Base-by-base conservation (phyloP, 371 early-diverging fungal species). In the Lichtheimia ramosa region DNA sequence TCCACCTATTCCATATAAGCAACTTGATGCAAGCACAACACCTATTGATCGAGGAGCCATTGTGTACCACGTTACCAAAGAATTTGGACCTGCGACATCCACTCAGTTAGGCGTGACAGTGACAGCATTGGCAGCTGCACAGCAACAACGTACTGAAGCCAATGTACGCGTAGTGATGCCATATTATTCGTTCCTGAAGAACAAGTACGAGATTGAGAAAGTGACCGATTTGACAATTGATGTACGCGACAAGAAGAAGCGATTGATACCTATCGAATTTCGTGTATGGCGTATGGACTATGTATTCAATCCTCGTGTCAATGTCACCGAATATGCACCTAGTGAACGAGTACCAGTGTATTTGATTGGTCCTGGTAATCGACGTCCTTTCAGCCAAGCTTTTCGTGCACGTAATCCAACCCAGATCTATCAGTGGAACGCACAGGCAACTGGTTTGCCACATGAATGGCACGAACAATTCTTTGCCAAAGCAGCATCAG, bases 61-160 rank as follows among this genome's bases (percentile, higher is more conserved):
- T 3, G 71, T 88, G n/a, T 88, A 83, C 50, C 88, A 88, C 59
- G 73, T 88, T 50, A 83, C 84, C 14, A 85, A 83, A 61, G 88
- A 87, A 57, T 87, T 85, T 65, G 86, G 86, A 10, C 75, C 78
- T 12, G 85, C 86, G 1, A 71, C 83, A 0, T 82, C 83, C 81
- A 83, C 83, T 42, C 83, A 81, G 2, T 71, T 87, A 58, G 88
- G 88, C 18, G 75, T 74, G 55, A 79, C 85, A 2, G 69, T 86
- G 41, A 87, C 88, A 5, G 79, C 85, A 0, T 69, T 87, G 1
- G 73, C 86, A 0, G 56, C 73, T 16, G 85, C 83, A 24, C 88
- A 87, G 56, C 76, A 84, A 59, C 64, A 62, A 14, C 73, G 82
- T 0, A 73, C 77, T 3, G 60, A 64, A 24, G 69, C 79, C 34